Base-by-base conservation (phyloP, 305 asterid species). In the Nicotiana rustica region DNA sequence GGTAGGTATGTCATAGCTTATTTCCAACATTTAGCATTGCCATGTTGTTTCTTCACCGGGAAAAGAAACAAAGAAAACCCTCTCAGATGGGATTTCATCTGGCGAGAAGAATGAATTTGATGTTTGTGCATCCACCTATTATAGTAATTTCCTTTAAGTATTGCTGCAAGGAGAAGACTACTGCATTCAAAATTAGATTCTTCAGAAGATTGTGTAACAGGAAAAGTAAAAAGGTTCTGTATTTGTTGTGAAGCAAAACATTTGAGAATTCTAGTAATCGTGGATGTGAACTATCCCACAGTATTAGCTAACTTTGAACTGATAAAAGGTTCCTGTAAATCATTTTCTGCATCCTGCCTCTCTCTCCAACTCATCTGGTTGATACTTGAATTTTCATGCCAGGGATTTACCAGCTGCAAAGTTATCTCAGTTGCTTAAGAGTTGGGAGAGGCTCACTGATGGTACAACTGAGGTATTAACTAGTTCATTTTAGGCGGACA, bases 361-460 rank as follows among this genome's bases (percentile, higher is more conserved):
- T 9, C 29, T 31, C n/a, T 64, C n/a, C 80, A 64, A 76, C 56
- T 44, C 80, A 76, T 52, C 60, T 67, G 66, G 67, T 66, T 62
- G 49, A 81, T 67, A 33, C 47, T 67, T 44, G 78, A 67, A 21
- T 81, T 49, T 81, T 81, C 38, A 64, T 79, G 76, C 73, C 85
- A 95, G 99, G 96, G 91, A 90, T 90, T 85, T 96, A 81, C 86
- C 94, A 68, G 83, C 89, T 82, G 81, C 31, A 66, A 95, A 91
- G 86, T 85, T 96, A 83, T 60, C 81, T 84, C 88, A 86, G 86
- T 85, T 96, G 91, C 93, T 96, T 82, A 84, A 84, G 67, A 89
- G 86, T 85, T 96, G 99, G 98, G 97, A 88, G 86, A 83, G 86
- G 78, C 92, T 84, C 84, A 89, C 93, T 64, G 82, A 84, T 77